Base-by-base conservation (phyloP, 2,329 filamentous ascomycete genomes). In the Clarireedia paspali region DNA sequence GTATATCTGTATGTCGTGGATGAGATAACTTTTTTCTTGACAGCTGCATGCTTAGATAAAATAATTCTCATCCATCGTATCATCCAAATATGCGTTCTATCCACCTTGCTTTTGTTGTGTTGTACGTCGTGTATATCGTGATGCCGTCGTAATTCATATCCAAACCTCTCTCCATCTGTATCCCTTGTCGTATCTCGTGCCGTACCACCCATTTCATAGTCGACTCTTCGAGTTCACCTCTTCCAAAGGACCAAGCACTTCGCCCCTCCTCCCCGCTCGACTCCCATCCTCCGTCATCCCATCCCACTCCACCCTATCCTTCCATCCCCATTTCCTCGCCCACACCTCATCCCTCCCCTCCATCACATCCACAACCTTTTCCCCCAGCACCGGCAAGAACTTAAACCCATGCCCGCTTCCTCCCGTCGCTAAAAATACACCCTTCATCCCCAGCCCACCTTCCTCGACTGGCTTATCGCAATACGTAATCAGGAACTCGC, bases 401-500 rank as follows among this genome's bases (percentile, higher is more conserved):
- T 78, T 78, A 61, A 74, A 79, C n/a, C 62, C 75, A 68, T 77
- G 75, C 36, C 75, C 75, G 23, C 73, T 73, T 0, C 75, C 76
- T 0, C 75, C 77, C 0, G 74, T 77, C 0, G 75, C 77, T 1
- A 80, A 34, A 57, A 80, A 79, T 0, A 79, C 59, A 0, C 74
- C 73, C 2, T 72, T 62, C 6, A 75, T 69, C 2, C 57, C 57
- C 0, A 82, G 81, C 57, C 85, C 47, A 5, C 54, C 47, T 14
- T 49, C 47, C 40, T 51, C 26, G 14, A 34, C 20, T 45, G 27
- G 46, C 27, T 50, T 45, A 7, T 55, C 53, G 24, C 53, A 81
- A 55, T 78, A 73, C 20, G 78, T 76, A 24, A 85, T 74, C 47
- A 85, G 74, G 64, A 85, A 86, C 60, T 86, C 78, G 1, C 81